phyloP scores from a whole-genome alignment of 2,329 filamentous ascomycete species.

The Microcyclosporella mali region DNA sequence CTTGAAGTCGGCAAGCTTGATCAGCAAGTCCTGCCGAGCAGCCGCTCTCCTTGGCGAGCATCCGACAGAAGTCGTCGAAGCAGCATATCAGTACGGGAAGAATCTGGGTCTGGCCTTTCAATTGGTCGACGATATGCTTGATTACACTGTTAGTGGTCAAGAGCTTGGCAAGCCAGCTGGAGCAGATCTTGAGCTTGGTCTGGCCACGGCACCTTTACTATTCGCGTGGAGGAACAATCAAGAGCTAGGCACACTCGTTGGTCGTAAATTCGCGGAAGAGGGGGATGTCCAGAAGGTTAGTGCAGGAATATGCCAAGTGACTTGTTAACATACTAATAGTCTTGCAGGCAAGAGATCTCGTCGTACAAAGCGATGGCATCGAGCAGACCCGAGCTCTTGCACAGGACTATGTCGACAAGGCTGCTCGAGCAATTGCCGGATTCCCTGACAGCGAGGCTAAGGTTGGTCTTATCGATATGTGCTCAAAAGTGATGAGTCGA shows the following conservation, averaged over 20 bases:
- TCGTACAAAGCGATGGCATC: conserved; percentile 76
- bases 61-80: conserved; percentile 73
- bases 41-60: conserved; percentile 78
- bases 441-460: conserved; percentile 97
- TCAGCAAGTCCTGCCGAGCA: conserved; percentile 91
- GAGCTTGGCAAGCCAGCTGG: conserved; percentile 93
- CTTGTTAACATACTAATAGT: conserved; percentile 19
- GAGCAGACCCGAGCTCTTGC: conserved; percentile 87
- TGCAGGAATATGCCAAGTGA: conserved; percentile 12
- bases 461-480: conserved; percentile 86
- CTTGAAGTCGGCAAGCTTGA: conserved; percentile 89
- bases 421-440: conserved; percentile 70
- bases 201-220: conserved; percentile 86
- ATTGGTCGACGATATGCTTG: conserved; percentile 94
- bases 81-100: conserved; percentile 85
- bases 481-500: conserved; percentile 80
- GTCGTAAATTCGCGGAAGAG: conserved; percentile 76
- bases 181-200: conserved; percentile 84
- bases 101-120: conserved; percentile 95
- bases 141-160: conserved; percentile 79
- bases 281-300: conserved; percentile 81
- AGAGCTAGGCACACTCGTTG: conserved; percentile 80
- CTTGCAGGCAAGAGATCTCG: conserved; percentile 73
- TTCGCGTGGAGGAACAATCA: conserved; percentile 83
- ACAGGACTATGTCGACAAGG: conserved; percentile 83